A percentile compares a stretch with the other conserved stretches of the same genome.
Conservation (phyloP, 2,329 filamentous ascomycete genomes). For the Phialophora tarda region DNA sequence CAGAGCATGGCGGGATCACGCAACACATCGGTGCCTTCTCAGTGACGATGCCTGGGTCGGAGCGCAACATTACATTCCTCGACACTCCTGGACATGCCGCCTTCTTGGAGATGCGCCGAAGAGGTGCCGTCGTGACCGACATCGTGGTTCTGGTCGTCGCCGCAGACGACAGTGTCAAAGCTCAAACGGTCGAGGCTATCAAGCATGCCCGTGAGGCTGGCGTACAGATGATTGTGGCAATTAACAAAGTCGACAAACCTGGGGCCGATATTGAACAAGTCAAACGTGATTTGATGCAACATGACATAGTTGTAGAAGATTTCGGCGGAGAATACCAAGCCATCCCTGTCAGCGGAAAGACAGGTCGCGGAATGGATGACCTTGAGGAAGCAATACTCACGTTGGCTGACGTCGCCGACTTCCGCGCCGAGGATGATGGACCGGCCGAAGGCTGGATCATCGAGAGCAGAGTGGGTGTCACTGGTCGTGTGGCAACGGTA, state of each 20-base stretch:
- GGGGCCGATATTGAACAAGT: slow-evolving; percentile 80
- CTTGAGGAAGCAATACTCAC: slow-evolving; percentile 89
- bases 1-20: slow-evolving; percentile 95
- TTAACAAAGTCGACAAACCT: slow-evolving; percentile 95
- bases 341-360: slow-evolving; percentile 90
- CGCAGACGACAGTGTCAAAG: slow-evolving; percentile 96
- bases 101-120: slow-evolving; percentile 92
- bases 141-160: slow-evolving; percentile 96
- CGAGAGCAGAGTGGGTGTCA: slow-evolving; percentile 84
- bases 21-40: slow-evolving; percentile 98
- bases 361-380: slow-evolving; percentile 86
- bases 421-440: slow-evolving; percentile 77
- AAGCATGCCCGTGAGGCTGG: slow-evolving; percentile 87
- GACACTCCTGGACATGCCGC: slow-evolving; percentile 97
- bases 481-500: slow-evolving; percentile 84
- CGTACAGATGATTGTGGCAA: slow-evolving; percentile 95
- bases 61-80: slow-evolving; percentile 92
- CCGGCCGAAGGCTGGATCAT: slow-evolving; percentile 91
- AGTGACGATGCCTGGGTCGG: slow-evolving; percentile 76
- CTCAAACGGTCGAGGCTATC: slow-evolving; percentile 93
- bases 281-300: slow-evolving; percentile 80
- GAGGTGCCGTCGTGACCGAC: slow-evolving; percentile 93
- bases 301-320: slow-evolving; percentile 92
- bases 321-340: slow-evolving; percentile 93
- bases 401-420: slow-evolving; percentile 86